A percentile compares a stretch with the other conserved stretches of the same genome.
Conservation (phyloP, 78 protist species). For the Dictyostelium intermedium region DNA sequence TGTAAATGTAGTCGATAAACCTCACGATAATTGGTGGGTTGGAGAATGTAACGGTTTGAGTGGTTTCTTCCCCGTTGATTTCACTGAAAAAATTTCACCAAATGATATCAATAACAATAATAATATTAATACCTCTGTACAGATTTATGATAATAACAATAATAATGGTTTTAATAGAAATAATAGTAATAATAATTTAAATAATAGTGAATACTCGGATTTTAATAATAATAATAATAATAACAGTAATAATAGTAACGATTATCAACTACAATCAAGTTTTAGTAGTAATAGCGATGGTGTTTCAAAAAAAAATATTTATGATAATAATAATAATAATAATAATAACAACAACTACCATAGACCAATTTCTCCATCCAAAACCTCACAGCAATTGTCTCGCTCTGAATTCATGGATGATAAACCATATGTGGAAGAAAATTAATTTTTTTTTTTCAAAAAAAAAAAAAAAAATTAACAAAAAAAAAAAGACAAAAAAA, state of each 20-base stretch:
- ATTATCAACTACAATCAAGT: constrained; percentile 24
- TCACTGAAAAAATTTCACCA: neutral
- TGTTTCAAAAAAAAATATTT: neutral
- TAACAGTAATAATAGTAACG: neutral
- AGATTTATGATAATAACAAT: neutral
- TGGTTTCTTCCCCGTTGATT: constrained; percentile 72
- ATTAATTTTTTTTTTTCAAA: neutral
- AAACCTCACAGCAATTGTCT: constrained; percentile 13
- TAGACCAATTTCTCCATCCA: constrained; percentile 5
- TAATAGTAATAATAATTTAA: constrained; percentile 18
- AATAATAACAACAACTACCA: neutral
- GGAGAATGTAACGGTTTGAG: constrained; percentile 74
- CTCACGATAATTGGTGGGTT: constrained; percentile 83
- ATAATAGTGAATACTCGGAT: neutral
- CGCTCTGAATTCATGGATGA: constrained; percentile 2
- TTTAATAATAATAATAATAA: constrained; percentile 19
- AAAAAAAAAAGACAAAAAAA: neutral
- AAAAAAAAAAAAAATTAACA: neutral
- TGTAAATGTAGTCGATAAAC: constrained; percentile 60
- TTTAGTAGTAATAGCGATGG: constrained; percentile 1
- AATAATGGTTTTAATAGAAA: neutral
- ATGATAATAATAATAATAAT: neutral
- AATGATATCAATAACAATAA: neutral
- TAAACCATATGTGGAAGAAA: neutral
- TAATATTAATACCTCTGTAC: neutral